Percentiles rank a stretch among this genome's conserved stretches.
phyloP scores from a whole-genome alignment of 208 protist genomes.

The Wallacemonas sp. region DNA sequence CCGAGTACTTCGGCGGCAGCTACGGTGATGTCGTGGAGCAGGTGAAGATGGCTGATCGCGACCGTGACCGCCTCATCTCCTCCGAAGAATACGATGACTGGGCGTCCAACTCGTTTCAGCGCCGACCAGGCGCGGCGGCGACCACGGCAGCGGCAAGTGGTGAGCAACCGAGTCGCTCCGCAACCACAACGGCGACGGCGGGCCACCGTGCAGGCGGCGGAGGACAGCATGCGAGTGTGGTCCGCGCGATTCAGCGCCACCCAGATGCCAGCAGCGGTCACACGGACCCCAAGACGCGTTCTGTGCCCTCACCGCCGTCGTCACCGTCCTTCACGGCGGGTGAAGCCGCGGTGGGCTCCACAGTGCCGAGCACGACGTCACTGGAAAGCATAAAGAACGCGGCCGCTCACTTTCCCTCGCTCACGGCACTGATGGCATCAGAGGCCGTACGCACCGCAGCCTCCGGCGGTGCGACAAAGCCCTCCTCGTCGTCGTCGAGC shows the following conservation, averaged over 20 bases:
- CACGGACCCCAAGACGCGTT: neutral
- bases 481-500: too few species aligned
- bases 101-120: slow-evolving; percentile 35
- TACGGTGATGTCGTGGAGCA: slow-evolving; percentile 62
- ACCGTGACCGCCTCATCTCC: slow-evolving; percentile 74
- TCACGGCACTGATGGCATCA: neutral
- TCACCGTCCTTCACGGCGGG: too few species aligned
- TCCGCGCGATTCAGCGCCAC: neutral
- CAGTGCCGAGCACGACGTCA: too few species aligned
- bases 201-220: neutral
- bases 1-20: slow-evolving; percentile 77
- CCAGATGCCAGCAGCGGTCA: neutral
- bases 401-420: neutral
- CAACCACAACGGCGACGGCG: neutral
- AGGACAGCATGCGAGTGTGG: slow-evolving; percentile 4
- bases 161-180: slow-evolving; percentile 9
- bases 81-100: slow-evolving; percentile 72
- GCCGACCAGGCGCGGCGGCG: slow-evolving; percentile 19
- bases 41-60: slow-evolving; percentile 68
- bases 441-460: too few species aligned
- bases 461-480: too few species aligned
- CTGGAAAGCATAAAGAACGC: neutral
- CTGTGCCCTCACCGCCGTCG: neutral
- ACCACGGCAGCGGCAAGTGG: slow-evolving; percentile 12
- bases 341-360: too few species aligned